Evolutionary conservation across 202 grass and related monocot species (phyloP).

Genomic region (Saccharum hybrid): DNA sequence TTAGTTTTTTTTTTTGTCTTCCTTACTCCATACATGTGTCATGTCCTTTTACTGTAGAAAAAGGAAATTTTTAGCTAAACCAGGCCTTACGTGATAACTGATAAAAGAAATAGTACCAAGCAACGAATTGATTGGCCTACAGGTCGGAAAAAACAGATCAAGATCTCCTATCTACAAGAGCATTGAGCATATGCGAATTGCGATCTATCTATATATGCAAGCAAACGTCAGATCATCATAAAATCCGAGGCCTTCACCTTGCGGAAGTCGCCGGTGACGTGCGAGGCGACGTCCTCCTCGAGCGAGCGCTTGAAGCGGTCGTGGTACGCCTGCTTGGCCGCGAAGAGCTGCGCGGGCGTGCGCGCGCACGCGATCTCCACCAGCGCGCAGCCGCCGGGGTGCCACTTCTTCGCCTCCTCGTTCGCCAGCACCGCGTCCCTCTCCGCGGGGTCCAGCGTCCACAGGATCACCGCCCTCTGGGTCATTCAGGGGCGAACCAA

Average conservation of each 20-base stretch:
- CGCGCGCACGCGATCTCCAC: constrained; percentile 84
- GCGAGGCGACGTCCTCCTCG: constrained; percentile 91
- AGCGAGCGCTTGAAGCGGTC: constrained; percentile 76
- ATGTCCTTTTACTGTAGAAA: too few species aligned
- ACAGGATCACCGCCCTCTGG: constrained; percentile 76
- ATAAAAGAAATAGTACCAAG: background rate
- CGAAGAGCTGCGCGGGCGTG: constrained; percentile 70
- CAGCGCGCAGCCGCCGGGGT: constrained; percentile 60
- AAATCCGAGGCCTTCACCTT: constrained; percentile 48
- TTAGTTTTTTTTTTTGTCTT: too few species aligned
- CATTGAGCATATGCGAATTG: background rate
- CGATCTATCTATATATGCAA: background rate
- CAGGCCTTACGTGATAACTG: background rate
- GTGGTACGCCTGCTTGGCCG: constrained; percentile 75
- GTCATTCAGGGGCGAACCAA: background rate
- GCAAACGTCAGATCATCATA: background rate
- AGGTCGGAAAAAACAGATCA: background rate
- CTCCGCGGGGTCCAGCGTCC: constrained; percentile 82
- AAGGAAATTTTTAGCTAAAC: too few species aligned
- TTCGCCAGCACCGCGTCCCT: constrained; percentile 83
- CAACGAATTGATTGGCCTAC: background rate
- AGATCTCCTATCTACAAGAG: background rate
- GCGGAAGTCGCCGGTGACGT: constrained; percentile 74
- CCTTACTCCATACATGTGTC: too few species aligned
- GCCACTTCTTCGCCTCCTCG: constrained; percentile 74